A percentile compares a stretch with the other conserved stretches of the same genome.
Conservation (phyloP, 108 stramenopile genomes). For the Conticribra guillardii region DNA sequence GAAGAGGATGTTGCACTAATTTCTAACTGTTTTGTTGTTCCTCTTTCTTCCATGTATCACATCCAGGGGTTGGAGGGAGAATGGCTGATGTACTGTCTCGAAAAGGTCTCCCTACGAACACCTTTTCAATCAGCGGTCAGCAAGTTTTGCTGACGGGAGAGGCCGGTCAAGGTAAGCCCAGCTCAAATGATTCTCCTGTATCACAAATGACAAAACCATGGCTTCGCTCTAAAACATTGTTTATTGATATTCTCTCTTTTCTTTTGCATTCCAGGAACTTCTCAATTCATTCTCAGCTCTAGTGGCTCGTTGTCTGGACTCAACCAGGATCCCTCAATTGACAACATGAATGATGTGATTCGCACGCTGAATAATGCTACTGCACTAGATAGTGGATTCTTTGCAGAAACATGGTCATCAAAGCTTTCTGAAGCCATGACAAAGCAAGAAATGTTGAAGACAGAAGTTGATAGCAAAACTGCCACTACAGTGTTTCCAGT, state of each 20-base stretch:
- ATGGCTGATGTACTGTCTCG: slow-evolving; percentile 47
- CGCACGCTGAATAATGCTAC: slow-evolving; percentile 53
- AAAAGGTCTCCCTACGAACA: slow-evolving; percentile 23
- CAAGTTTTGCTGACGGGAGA: slow-evolving; percentile 30
- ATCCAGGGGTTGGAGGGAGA: slow-evolving; percentile 58
- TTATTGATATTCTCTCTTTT: no score
- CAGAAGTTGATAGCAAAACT: slow-evolving; percentile 24
- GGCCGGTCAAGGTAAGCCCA: slow-evolving; percentile 30
- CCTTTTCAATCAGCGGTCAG: slow-evolving; percentile 47
- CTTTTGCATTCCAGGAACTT: no score
- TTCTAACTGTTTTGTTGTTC: no score
- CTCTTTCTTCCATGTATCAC: no score
- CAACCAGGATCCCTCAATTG: slow-evolving; percentile 38
- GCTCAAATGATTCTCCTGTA: no score
- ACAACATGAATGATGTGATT: slow-evolving; percentile 45
- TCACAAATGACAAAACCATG: no score
- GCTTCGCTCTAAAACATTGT: no score
- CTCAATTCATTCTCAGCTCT: slow-evolving; percentile 26
- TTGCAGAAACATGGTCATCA: slow-evolving; percentile 50
- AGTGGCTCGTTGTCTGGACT: slow-evolving; percentile 35
- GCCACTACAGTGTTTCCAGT: slow-evolving; percentile 41
- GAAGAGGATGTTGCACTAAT: no score
- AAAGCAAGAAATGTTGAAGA: slow-evolving; percentile 26
- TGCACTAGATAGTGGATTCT: slow-evolving; percentile 45
- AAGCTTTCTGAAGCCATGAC: slow-evolving; percentile 33